These are phyloP conservation scores for Wickerhamiella azyma DNA, from an alignment of 805 yeast species.

Conservation along the genomic window DNA sequence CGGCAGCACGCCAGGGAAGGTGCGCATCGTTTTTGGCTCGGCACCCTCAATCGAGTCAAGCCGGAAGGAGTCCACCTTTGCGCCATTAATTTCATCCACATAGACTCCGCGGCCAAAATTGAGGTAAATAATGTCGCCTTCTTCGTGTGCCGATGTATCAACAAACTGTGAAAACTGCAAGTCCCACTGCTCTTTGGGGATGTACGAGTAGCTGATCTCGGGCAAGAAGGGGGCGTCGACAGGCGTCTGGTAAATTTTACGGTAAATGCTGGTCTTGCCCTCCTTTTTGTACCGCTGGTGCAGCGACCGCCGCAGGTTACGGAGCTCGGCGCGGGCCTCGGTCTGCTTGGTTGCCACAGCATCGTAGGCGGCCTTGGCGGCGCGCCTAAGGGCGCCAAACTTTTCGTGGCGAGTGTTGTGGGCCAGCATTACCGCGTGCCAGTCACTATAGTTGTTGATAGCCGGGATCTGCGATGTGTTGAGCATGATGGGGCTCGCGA, in stretches of 20 bases:
- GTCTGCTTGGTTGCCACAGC: slow-evolving; percentile 10
- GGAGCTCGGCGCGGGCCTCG: slow-evolving; percentile 12
- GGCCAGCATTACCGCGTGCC: slow-evolving; percentile 5
- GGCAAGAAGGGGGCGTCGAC: slow-evolving; percentile 14
- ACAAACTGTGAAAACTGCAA: slow-evolving; percentile 10
- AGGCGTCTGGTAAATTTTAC: slow-evolving; percentile 12
- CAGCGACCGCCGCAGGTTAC: slow-evolving; percentile 13
- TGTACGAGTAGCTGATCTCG: slow-evolving; percentile 15
- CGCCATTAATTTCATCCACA: slow-evolving; percentile 8
- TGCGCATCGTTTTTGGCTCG: not conserved
- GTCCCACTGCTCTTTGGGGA: slow-evolving; percentile 11
- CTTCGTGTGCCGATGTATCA: slow-evolving; percentile 7
- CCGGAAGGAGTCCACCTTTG: not conserved
- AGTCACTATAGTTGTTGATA: slow-evolving; percentile 1
- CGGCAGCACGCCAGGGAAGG: not conserved
- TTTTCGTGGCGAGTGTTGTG: not conserved
- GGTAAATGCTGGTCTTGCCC: slow-evolving; percentile 11
- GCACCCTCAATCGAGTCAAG: not conserved
- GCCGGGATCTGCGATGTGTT: not conserved
- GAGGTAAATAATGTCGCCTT: slow-evolving; percentile 13
- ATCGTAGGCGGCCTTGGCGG: slow-evolving; percentile 5
- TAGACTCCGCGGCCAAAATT: slow-evolving; percentile 16
- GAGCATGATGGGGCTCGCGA: slow-evolving; percentile 1
- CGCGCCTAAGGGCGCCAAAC: slow-evolving; percentile 2
- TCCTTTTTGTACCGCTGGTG: slow-evolving; percentile 13